Conservation (phyloP, 495 filamentous ascomycete species). For the Xylaria nigripes region DNA sequence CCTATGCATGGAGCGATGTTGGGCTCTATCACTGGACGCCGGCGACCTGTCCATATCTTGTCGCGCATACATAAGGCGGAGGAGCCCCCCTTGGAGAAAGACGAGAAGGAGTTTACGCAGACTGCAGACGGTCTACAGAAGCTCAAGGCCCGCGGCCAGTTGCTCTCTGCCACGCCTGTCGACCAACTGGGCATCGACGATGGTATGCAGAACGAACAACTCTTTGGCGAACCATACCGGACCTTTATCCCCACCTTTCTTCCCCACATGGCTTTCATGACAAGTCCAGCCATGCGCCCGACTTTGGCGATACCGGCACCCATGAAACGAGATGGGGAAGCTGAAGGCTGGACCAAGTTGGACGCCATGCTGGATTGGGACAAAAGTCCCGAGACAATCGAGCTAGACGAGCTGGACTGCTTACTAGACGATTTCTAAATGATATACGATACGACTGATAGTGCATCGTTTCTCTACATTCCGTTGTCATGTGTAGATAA, state of each 20-base stretch:
- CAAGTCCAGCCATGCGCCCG: slow-evolving; percentile 39
- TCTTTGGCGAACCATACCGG: slow-evolving; percentile 44
- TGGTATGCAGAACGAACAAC: slow-evolving; percentile 38
- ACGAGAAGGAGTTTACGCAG: slow-evolving; percentile 94
- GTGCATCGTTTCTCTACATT: slow-evolving; percentile 1
- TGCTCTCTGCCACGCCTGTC: slow-evolving; percentile 34
- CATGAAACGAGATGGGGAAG: slow-evolving; percentile 44
- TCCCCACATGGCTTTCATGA: slow-evolving; percentile 29
- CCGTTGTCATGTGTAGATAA: slow-evolving; percentile 5
- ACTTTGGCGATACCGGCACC: slow-evolving; percentile 28
- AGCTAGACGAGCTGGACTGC: slow-evolving; percentile 87
- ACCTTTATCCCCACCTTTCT: slow-evolving; percentile 23
- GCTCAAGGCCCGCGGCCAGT: slow-evolving; percentile 51
- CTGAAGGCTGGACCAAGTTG: slow-evolving; percentile 43
- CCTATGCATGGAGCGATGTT: slow-evolving; percentile 48
- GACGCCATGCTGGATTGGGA: slow-evolving; percentile 55
- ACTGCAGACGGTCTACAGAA: slow-evolving; percentile 81
- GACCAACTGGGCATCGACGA: slow-evolving; percentile 45
- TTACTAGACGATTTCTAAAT: slow-evolving; percentile 63
- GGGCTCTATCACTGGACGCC: slow-evolving; percentile 50
- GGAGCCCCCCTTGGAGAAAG: slow-evolving; percentile 84
- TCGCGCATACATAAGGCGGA: slow-evolving; percentile 60
- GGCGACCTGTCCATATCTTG: slow-evolving; percentile 28
- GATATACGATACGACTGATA: not conserved
- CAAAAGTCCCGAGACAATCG: slow-evolving; percentile 77